Conservation (phyloP, 305 asterid species). For the Fraxinus baroniana region DNA sequence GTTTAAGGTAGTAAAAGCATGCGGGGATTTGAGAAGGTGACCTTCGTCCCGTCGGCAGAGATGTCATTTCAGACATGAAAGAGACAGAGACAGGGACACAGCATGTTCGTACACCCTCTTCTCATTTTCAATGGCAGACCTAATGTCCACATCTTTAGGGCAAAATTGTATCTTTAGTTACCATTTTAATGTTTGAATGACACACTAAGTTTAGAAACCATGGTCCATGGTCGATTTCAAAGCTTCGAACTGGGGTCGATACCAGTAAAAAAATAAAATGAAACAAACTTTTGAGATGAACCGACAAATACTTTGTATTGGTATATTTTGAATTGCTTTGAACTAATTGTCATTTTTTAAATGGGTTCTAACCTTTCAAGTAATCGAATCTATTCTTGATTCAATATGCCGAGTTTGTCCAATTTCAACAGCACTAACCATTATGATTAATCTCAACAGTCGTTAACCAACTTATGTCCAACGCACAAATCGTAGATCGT, state of each 20-base stretch:
- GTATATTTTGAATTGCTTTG: background rate
- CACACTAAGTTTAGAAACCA: background rate
- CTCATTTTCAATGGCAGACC: background rate
- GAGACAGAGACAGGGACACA: constrained; percentile 19
- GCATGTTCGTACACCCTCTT: background rate
- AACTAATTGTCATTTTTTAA: background rate
- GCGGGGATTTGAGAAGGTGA: constrained; percentile 11
- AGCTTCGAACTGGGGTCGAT: background rate
- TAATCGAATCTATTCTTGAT: background rate
- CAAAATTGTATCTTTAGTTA: background rate
- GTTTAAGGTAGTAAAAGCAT: constrained; percentile 17
- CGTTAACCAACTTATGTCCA: background rate
- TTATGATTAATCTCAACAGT: background rate
- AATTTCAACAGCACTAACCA: background rate
- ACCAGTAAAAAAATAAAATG: background rate
- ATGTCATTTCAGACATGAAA: constrained; percentile 27
- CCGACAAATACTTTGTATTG: too few species aligned
- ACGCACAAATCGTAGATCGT: too few species aligned
- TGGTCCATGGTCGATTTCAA: background rate
- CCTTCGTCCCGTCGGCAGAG: constrained; percentile 27
- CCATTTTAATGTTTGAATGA: background rate
- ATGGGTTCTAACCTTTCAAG: background rate
- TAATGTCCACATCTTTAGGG: background rate
- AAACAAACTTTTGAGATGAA: background rate
- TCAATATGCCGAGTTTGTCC: background rate